Evolutionary conservation across 768 basidiomycete genomes (phyloP), one percentile per base, ranked within the genome.

Genomic region (Psilocybe subaeruginosa): DNA sequence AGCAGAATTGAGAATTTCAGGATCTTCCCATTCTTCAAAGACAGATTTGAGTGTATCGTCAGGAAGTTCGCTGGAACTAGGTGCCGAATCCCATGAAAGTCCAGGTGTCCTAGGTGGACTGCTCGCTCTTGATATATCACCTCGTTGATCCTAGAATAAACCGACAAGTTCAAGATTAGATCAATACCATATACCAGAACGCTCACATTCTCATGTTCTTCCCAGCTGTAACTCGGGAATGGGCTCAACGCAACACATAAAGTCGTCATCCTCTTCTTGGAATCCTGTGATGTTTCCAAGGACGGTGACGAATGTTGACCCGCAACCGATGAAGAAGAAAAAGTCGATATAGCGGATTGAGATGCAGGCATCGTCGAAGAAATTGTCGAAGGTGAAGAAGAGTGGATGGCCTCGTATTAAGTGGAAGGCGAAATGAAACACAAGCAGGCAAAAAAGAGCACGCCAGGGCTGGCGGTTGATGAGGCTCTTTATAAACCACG

Each of bases 21-120:
- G 54, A 45, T 70, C 67, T 6, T 68, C 66, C 67, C 67, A 68
- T 31, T 70, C 66, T 51, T 70, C 69, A 50, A 70, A 68, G 17
- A 66, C 60, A 30, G 69, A 70, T 39, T 66, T 59, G 35, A 64
- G 35, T 3, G 27, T 39, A 8, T 55, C 19, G 9, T 48, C 58
- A 17, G 58, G 31, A 19, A 56, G 51, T 23, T 63, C 59, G 9
- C 49, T 59, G 31, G 19, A 35, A n/a, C 56, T 51, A 27, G 50
- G 62, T 12, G 60, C 62, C 31, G 56, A 65, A n/a, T 59, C 62
- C 64, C 65, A 68, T 9, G 58, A 59, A 11, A 62, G 56, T n/a
- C 51, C 56, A 33, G 65, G 64, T 48, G 64, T 63, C 8, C 23
- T 31, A 33, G 64, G 61, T 12, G 61, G 54, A 51, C 56, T 62